A percentile compares a stretch with the other conserved stretches of the same genome.
Evolutionary conservation across 805 yeast species (phyloP).

Genomic region (Saccharomyces eubayanus): DNA sequence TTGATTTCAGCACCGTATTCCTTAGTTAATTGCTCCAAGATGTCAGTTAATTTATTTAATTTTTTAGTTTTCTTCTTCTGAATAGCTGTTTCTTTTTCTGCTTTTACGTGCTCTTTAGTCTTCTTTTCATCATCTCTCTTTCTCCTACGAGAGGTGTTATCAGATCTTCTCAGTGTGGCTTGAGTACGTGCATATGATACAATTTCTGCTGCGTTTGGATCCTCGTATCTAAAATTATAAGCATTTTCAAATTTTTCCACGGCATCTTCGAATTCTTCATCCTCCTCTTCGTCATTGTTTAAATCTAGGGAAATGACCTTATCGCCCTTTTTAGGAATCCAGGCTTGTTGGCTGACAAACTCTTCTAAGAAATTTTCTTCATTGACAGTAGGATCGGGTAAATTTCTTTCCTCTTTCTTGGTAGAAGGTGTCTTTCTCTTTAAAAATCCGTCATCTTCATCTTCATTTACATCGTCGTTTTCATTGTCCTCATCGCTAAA

Average conservation of each 20-base stretch:
- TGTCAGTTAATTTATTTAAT: conserved; percentile 67
- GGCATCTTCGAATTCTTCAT: conserved; percentile 84
- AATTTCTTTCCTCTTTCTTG: conserved; percentile 20
- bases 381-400: conserved; percentile 61
- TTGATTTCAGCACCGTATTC: conserved; percentile 42
- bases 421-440: conserved; percentile 44
- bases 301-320: conserved; percentile 45
- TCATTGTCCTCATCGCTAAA: conserved; percentile 42
- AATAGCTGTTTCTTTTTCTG: conserved; percentile 50
- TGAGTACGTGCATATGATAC: conserved; percentile 91
- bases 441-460: conserved; percentile 40
- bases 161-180: conserved; percentile 81
- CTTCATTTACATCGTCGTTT: conserved; percentile 38
- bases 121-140: conserved; percentile 67
- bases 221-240: conserved; percentile 91
- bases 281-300: conserved; percentile 40
- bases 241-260: conserved; percentile 88
- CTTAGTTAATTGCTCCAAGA: conserved; percentile 37
- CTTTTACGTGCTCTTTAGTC: conserved; percentile 41
- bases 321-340: conserved; percentile 74
- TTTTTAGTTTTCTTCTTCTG: conserved; percentile 68
- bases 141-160: conserved; percentile 65
- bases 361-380: conserved; percentile 65
- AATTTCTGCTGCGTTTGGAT: conserved; percentile 82
- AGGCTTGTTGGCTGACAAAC: conserved; percentile 69